Conservation (phyloP, 331 rosid species). For the Stylosanthes scabra region DNA sequence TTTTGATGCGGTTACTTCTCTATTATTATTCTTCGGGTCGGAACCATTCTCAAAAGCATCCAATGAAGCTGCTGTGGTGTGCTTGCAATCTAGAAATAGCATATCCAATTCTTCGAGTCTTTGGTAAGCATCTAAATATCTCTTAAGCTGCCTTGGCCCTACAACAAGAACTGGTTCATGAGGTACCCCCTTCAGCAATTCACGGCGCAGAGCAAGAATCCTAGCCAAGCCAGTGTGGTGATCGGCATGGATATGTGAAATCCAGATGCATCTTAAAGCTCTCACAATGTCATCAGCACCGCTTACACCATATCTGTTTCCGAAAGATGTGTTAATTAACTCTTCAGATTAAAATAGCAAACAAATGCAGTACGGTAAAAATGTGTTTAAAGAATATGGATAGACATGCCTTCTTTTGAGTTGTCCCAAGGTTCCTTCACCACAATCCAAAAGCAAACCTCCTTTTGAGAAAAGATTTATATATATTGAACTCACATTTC, state of each 20-base stretch:
- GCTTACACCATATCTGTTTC: slow-evolving; percentile 77
- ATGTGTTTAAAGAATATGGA: slow-evolving; percentile 20
- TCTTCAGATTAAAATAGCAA: slow-evolving; percentile 31
- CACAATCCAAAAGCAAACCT: slow-evolving; percentile 88
- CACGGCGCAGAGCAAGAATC: slow-evolving; percentile 78
- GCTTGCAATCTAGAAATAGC: slow-evolving; percentile 85
- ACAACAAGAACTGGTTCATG: slow-evolving; percentile 86
- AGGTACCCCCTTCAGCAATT: slow-evolving; percentile 67
- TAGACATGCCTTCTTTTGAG: slow-evolving; percentile 79
- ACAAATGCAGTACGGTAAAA: slow-evolving; percentile 19
- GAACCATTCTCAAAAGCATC: slow-evolving; percentile 51
- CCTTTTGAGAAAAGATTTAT: slow-evolving; percentile 86
- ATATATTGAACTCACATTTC: slow-evolving; percentile 88
- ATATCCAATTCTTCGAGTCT: slow-evolving; percentile 88
- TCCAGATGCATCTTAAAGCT: slow-evolving; percentile 80
- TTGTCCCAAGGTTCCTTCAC: slow-evolving; percentile 96
- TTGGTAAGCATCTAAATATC: slow-evolving; percentile 86
- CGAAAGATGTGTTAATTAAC: slow-evolving; percentile 41
- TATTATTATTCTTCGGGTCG: slow-evolving; percentile 26
- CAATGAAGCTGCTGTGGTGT: slow-evolving; percentile 62
- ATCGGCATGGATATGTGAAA: slow-evolving; percentile 96
- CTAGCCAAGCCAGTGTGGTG: slow-evolving; percentile 96
- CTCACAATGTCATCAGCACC: slow-evolving; percentile 85
- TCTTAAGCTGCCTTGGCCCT: slow-evolving; percentile 86
- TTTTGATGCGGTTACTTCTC: slow-evolving; percentile 41